Evolutionary conservation across 371 early-diverging fungal species (phyloP).

Genomic region (Rhizopus sp.): DNA sequence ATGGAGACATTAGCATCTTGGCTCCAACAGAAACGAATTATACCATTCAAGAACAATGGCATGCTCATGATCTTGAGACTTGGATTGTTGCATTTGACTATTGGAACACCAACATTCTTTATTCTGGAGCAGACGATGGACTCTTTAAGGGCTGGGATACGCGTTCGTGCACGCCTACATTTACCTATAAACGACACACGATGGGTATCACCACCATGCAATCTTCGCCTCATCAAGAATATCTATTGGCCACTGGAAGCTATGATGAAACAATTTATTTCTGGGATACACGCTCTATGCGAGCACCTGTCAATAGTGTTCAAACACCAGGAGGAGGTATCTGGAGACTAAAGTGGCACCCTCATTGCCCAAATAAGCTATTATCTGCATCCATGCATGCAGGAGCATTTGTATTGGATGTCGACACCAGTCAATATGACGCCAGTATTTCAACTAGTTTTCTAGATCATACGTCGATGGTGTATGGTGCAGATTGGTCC

Average conservation of each 20-base stretch:
- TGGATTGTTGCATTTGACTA: constrained; percentile 91
- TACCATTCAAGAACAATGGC: constrained; percentile 53
- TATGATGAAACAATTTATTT: constrained; percentile 87
- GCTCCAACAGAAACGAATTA: constrained; percentile 38
- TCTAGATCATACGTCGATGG: constrained; percentile 81
- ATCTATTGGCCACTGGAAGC: constrained; percentile 80
- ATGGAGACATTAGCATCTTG: constrained; percentile 63
- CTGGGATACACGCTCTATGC: constrained; percentile 89
- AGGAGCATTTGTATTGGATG: constrained; percentile 49
- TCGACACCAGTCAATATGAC: constrained; percentile 3
- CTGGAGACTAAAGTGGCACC: constrained; percentile 95
- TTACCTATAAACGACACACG: constrained; percentile 51
- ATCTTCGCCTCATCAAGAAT: constrained; percentile 71
- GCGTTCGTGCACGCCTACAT: constrained; percentile 40
- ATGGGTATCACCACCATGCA: constrained; percentile 91
- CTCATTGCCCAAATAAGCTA: constrained; percentile 59
- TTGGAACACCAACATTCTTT: constrained; percentile 67
- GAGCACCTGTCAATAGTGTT: constrained; percentile 65
- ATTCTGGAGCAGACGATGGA: constrained; percentile 82
- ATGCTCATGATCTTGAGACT: constrained; percentile 89
- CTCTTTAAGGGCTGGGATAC: constrained; percentile 86
- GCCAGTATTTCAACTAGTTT: constrained; percentile 38
- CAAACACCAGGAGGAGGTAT: constrained; percentile 84
- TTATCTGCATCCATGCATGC: constrained; percentile 90
- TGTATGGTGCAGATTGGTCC: constrained; percentile 93